phyloP scores from a whole-genome alignment of 2,329 filamentous ascomycete species.

The Microcera coccophila region DNA sequence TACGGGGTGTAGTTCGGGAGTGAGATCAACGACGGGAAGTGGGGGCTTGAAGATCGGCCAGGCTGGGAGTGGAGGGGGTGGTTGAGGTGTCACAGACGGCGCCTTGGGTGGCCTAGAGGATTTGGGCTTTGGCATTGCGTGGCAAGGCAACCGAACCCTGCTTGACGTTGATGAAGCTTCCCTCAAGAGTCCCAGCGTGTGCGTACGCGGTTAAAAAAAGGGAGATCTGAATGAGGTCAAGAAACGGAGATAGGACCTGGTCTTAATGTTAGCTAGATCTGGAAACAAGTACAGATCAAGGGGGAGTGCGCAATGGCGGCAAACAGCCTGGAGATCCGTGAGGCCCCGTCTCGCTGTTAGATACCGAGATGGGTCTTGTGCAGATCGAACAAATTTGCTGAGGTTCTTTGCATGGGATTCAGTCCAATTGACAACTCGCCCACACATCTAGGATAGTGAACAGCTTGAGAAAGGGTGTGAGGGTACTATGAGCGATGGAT shows the following conservation, averaged over 20 bases:
- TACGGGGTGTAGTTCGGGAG: constrained; percentile 49
- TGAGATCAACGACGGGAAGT: constrained; percentile 62
- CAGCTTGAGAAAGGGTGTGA: not conserved
- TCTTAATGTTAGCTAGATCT: not conserved
- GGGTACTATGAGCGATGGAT: too few relatives aligned
- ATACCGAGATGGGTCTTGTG: not conserved
- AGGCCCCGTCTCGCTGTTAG: constrained; percentile 7
- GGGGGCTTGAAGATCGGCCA: constrained; percentile 72
- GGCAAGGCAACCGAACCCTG: not conserved
- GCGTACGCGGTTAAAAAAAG: not conserved
- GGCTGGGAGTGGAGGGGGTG: constrained; percentile 35
- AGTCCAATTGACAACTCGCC: not conserved
- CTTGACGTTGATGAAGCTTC: not conserved
- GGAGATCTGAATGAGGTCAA: not conserved
- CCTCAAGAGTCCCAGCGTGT: not conserved
- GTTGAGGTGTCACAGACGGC: constrained; percentile 19
- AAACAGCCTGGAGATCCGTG: not conserved
- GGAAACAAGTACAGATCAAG: not conserved
- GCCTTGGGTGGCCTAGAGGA: constrained; percentile 19
- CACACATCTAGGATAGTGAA: not conserved
- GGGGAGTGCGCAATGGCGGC: not conserved
- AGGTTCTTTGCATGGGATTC: not conserved
- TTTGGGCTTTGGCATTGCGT: constrained; percentile 34
- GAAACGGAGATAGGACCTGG: not conserved
- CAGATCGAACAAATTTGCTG: not conserved